Evolutionary conservation across 2,329 filamentous ascomycete genomes (phyloP).

Genomic region (Penicillium sp.): DNA sequence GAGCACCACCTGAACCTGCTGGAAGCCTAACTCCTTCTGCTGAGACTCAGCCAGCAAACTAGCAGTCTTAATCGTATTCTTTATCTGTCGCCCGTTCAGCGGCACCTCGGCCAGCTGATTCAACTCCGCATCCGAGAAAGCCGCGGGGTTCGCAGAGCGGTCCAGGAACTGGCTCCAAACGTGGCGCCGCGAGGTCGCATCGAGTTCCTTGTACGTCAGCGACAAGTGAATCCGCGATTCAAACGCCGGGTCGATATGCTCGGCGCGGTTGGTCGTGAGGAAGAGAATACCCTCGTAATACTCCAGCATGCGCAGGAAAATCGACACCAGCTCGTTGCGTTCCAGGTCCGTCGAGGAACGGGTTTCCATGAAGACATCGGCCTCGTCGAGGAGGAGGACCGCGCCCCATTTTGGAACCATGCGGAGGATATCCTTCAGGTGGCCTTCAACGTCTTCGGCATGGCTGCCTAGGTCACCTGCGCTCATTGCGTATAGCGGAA

Average conservation of each 20-base stretch:
- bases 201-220: slow-evolving; percentile 44
- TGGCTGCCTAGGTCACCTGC: slow-evolving; percentile 52
- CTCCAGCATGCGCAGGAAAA: slow-evolving; percentile 34
- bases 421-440: slow-evolving; percentile 49
- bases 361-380: slow-evolving; percentile 35
- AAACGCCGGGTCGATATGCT: slow-evolving; percentile 53
- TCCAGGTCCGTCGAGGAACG: slow-evolving; percentile 44
- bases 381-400: slow-evolving; percentile 56
- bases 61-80: slow-evolving; percentile 48
- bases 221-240: slow-evolving; percentile 48
- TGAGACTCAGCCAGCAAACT: slow-evolving; percentile 40
- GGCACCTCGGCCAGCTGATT: slow-evolving; percentile 23
- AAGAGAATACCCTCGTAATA: slow-evolving; percentile 47
- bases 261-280: slow-evolving; percentile 55
- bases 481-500: slow-evolving; percentile 53
- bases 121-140: slow-evolving; percentile 25
- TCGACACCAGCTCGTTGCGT: slow-evolving; percentile 50
- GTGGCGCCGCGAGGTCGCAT: slow-evolving; percentile 35
- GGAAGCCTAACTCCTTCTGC: slow-evolving; percentile 17
- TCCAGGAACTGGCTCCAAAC: slow-evolving; percentile 51
- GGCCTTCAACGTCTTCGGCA: slow-evolving; percentile 45
- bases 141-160: slow-evolving; percentile 16
- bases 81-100: slow-evolving; percentile 45
- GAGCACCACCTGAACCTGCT: slow-evolving; percentile 25
- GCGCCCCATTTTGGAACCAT: slow-evolving; percentile 55